These are phyloP conservation scores for Naganishia antarctica DNA, from an alignment of 768 basidiomycete genomes.

Conservation along the genomic window DNA sequence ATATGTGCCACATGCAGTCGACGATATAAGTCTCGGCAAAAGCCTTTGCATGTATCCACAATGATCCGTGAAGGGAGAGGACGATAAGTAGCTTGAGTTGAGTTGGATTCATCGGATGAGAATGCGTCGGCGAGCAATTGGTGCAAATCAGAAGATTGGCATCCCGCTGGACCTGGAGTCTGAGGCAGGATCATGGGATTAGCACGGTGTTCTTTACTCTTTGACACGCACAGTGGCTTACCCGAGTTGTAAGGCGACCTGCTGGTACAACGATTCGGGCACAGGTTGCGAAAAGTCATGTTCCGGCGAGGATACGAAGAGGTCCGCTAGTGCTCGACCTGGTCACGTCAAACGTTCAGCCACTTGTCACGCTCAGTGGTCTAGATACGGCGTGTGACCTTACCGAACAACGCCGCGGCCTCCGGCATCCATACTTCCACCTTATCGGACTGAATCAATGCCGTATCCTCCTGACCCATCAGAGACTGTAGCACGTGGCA, in stretches of 20 bases:
- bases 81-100: slow-evolving; percentile 25
- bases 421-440: slow-evolving; percentile 27
- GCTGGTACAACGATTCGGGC: slow-evolving; percentile 23
- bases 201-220: not conserved
- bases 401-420: slow-evolving; percentile 27
- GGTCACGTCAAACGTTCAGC: no score
- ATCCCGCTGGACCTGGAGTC: slow-evolving; percentile 17
- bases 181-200: no score
- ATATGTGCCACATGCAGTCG: slow-evolving; percentile 24
- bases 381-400: no score
- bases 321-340: slow-evolving; percentile 19
- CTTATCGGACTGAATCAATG: slow-evolving; percentile 18
- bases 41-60: slow-evolving; percentile 27
- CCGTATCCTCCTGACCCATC: slow-evolving; percentile 21
- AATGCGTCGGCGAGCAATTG: not conserved
- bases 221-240: not conserved
- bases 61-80: slow-evolving; percentile 2
- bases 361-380: no score
- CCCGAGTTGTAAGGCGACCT: not conserved
- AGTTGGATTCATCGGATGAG: slow-evolving; percentile 9
- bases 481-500: slow-evolving; percentile 17
- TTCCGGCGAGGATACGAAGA: slow-evolving; percentile 1
- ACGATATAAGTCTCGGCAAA: slow-evolving; percentile 21
- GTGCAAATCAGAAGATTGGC: slow-evolving; percentile 2
- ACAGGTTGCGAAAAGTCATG: slow-evolving; percentile 20